phyloP scores from a whole-genome alignment of 805 yeast genomes.

The Saccharomycopsis vini region DNA sequence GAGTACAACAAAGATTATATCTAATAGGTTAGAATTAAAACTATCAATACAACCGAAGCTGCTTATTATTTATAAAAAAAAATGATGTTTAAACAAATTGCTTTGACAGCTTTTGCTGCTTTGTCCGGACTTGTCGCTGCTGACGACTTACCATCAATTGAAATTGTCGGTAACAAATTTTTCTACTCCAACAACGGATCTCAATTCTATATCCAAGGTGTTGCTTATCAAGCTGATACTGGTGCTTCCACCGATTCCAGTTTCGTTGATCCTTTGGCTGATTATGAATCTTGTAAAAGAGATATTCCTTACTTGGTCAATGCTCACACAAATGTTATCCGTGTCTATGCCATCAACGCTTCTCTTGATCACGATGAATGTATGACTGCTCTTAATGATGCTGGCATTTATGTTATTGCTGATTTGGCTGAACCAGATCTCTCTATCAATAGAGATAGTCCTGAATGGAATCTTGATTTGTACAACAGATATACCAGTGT shows the following conservation, averaged over 20 bases:
- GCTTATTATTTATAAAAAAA: not conserved
- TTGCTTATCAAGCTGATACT: slow-evolving; percentile 70
- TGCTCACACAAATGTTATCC: slow-evolving; percentile 64
- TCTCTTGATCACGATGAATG: slow-evolving; percentile 63
- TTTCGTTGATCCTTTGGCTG: slow-evolving; percentile 72
- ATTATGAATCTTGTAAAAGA: slow-evolving; percentile 58
- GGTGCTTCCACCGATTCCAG: slow-evolving; percentile 26
- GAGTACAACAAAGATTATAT: too few species aligned
- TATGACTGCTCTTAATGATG: slow-evolving; percentile 64
- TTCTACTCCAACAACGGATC: slow-evolving; percentile 72
- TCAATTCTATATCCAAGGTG: slow-evolving; percentile 69
- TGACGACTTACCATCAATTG: slow-evolving; percentile 37
- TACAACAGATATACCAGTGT: slow-evolving; percentile 74
- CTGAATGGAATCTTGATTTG: slow-evolving; percentile 67
- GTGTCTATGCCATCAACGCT: slow-evolving; percentile 84
- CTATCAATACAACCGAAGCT: not conserved
- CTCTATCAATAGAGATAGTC: slow-evolving; percentile 70
- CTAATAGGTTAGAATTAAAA: too few species aligned
- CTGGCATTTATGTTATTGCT: slow-evolving; percentile 86
- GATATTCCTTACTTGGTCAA: slow-evolving; percentile 71
- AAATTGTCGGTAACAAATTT: slow-evolving; percentile 65
- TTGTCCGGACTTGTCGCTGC: not conserved
- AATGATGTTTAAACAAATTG: not conserved
- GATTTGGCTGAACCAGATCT: slow-evolving; percentile 81
- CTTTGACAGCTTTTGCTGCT: too few species aligned